Evolutionary conservation across 169 alveolate species (phyloP).

Genomic region (Cryptosporidium xiaoi): DNA sequence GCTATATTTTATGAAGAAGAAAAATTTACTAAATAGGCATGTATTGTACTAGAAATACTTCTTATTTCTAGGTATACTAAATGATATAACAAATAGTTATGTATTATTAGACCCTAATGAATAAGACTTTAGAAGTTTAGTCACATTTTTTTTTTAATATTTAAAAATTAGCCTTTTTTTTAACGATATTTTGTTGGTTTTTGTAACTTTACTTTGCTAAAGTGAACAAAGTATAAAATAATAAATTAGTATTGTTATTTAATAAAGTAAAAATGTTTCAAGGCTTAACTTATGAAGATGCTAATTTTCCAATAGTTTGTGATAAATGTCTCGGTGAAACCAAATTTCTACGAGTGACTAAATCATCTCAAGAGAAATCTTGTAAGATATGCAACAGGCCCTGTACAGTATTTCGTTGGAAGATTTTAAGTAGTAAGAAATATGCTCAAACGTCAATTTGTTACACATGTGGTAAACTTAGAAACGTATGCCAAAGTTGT

Average conservation of each 20-base stretch:
- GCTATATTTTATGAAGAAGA: too few species aligned
- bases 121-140: too few species aligned
- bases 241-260: neutral
- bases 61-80: too few species aligned
- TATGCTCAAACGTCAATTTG: constrained; percentile 97
- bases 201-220: neutral
- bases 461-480: constrained; percentile 96
- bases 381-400: constrained; percentile 98
- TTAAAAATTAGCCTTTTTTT: neutral
- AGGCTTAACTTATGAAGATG: constrained; percentile 84
- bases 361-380: constrained; percentile 93
- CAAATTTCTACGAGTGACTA: constrained; percentile 96
- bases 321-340: constrained; percentile 98
- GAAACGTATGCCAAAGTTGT: constrained; percentile 98
- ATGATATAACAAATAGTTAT: too few species aligned
- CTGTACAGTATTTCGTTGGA: constrained; percentile 97
- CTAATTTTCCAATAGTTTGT: constrained; percentile 97
- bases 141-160: neutral
- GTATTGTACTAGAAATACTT: too few species aligned
- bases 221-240: neutral
- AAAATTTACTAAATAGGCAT: too few species aligned
- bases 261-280: constrained; percentile 31
- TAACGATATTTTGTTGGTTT: neutral
- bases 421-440: constrained; percentile 94
- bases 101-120: too few species aligned